phyloP scores from a whole-genome alignment of 2,329 filamentous ascomycete genomes.

The Ilyonectria mors-panacis region DNA sequence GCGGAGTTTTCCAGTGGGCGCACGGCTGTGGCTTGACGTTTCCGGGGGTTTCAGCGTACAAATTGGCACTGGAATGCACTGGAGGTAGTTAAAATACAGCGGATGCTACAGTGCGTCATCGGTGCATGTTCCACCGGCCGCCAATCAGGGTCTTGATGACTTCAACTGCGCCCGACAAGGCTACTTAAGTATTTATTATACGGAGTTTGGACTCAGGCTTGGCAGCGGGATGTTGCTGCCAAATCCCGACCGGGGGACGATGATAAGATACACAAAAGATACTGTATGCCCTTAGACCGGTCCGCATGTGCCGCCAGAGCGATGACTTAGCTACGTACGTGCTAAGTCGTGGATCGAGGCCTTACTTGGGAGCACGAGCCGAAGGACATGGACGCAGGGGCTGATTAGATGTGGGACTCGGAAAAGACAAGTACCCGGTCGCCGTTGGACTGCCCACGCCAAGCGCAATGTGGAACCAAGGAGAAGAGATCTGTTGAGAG shows the following conservation, averaged over 20 bases:
- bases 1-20: slow-evolving; percentile 30
- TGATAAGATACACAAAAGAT: slow-evolving; percentile 7
- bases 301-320: background rate
- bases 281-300: background rate
- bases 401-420: slow-evolving; percentile 47
- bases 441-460: slow-evolving; percentile 31
- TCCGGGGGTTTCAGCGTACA: slow-evolving; percentile 37
- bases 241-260: background rate
- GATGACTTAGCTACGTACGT: background rate
- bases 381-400: slow-evolving; percentile 44
- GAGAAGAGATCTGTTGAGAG: slow-evolving; percentile 40
- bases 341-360: slow-evolving; percentile 7
- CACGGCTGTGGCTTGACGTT: slow-evolving; percentile 45
- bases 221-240: background rate
- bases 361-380: slow-evolving; percentile 15
- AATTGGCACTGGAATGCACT: slow-evolving; percentile 12
- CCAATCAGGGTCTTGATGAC: slow-evolving; percentile 1
- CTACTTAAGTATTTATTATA: background rate
- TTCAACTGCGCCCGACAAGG: background rate
- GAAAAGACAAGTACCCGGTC: slow-evolving; percentile 29
- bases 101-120: background rate
- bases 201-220: background rate
- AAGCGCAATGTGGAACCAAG: slow-evolving; percentile 30
- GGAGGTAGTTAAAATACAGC: slow-evolving; percentile 10
- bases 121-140: background rate